These are phyloP conservation scores for Thozetella sp. DNA, from an alignment of 495 filamentous ascomycete species.

Conservation along the genomic window DNA sequence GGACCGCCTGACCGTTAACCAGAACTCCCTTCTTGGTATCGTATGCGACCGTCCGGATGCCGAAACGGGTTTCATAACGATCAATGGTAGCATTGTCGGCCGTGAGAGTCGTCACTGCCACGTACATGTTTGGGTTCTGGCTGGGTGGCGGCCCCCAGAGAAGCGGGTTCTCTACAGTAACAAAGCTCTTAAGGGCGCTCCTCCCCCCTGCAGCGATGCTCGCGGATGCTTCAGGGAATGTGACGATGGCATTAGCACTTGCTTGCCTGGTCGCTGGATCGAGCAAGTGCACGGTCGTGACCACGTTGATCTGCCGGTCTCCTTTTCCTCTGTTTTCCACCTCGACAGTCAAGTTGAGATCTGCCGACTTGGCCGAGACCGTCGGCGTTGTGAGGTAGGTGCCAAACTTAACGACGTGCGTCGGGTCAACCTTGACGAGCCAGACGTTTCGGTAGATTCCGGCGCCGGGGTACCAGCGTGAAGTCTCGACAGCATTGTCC, in stretches of 20 bases:
- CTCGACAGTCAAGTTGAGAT: conserved; percentile 33
- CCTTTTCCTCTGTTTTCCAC: conserved; percentile 34
- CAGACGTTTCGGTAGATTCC: conserved; percentile 54
- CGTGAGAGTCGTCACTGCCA: conserved; percentile 40
- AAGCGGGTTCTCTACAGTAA: conserved; percentile 32
- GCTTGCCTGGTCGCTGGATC: conserved; percentile 19
- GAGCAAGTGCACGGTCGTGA: conserved; percentile 24
- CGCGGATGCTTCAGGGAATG: conserved; percentile 18
- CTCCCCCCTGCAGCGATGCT: conserved; percentile 28
- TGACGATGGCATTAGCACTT: conserved; percentile 17
- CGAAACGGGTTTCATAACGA: conserved; percentile 48
- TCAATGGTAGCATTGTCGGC: conserved; percentile 29
- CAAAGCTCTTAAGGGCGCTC: conserved; percentile 28
- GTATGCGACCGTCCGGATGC: conserved; percentile 41
- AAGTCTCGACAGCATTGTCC: conserved; percentile 43
- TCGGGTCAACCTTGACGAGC: conserved; percentile 41
- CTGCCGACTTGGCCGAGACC: conserved; percentile 37
- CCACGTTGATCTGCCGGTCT: conserved; percentile 22
- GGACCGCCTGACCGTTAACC: conserved; percentile 38
- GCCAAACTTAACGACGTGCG: conserved; percentile 43
- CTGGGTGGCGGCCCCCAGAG: conserved; percentile 48
- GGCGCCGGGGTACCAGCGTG: conserved; percentile 52
- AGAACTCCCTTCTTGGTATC: conserved; percentile 32
- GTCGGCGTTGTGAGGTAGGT: conserved; percentile 41
- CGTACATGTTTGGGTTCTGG: conserved; percentile 46